A percentile compares a stretch with the other conserved stretches of the same genome.
Evolutionary conservation across 2,329 filamentous ascomycete genomes (phyloP).

Genomic region (Xylariaceae sp.): DNA sequence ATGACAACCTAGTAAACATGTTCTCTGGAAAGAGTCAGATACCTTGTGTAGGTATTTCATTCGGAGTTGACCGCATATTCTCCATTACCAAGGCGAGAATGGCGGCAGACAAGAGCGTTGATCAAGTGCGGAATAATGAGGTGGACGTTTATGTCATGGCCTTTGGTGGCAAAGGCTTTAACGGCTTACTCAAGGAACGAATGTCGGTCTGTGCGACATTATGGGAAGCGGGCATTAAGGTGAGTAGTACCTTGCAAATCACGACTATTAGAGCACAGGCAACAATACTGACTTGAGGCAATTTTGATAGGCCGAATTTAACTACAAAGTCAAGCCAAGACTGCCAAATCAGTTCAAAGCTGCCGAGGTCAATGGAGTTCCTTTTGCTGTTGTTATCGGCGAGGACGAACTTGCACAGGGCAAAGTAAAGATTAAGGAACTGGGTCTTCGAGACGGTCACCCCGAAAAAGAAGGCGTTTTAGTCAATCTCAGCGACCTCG

Average conservation of each 20-base stretch:
- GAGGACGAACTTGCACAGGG: slow-evolving; percentile 85
- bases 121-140: slow-evolving; percentile 66
- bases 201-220: slow-evolving; percentile 77
- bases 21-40: slow-evolving; percentile 72
- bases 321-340: slow-evolving; percentile 89
- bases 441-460: slow-evolving; percentile 74
- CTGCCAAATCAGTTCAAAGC: slow-evolving; percentile 88
- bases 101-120: slow-evolving; percentile 48
- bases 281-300: slow-evolving; percentile 27
- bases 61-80: slow-evolving; percentile 79
- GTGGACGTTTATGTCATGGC: slow-evolving; percentile 96
- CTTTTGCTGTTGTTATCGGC: slow-evolving; percentile 86
- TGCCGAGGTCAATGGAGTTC: slow-evolving; percentile 77
- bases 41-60: slow-evolving; percentile 77
- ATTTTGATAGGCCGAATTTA: slow-evolving; percentile 70
- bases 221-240: slow-evolving; percentile 88
- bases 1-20: slow-evolving; percentile 78
- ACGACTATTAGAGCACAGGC: neutral
- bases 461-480: slow-evolving; percentile 87
- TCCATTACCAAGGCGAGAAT: slow-evolving; percentile 72
- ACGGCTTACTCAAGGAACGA: slow-evolving; percentile 78
- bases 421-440: slow-evolving; percentile 84
- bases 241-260: slow-evolving; percentile 38
- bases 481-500: slow-evolving; percentile 66
- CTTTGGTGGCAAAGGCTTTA: slow-evolving; percentile 84